Evolutionary conservation across 1,139 yeast species (phyloP), one percentile per base, ranked within the genome.

Genomic region (Geotrichum fermentans): DNA sequence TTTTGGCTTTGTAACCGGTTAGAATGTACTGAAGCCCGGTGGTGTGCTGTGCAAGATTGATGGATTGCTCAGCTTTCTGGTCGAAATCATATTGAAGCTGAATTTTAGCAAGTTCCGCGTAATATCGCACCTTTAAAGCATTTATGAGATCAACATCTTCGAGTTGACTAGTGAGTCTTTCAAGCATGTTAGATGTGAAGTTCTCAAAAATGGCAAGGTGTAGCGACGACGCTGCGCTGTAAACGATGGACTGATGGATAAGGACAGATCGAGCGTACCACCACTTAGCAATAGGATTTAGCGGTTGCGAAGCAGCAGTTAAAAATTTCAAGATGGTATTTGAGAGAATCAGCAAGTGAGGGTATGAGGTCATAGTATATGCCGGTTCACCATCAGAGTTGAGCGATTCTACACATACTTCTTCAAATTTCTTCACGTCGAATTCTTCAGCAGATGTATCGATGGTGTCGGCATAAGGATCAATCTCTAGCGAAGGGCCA

Each of bases 1-100:
- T 75, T 62, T 83, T 85, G 4, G 96, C 97, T 58, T 82, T 80
- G 44, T 92, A 87, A 56, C 98, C 98, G 1, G 97, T 83, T 43
- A 90, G 68, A 0, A 83, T 76, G 54, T 83, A 76, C 38, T 75
- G 70, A 43, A 94, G 73, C 1, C 79, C 77, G 0, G 95, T 80
- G 11, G 52, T 43, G 16, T 72, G 50, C 73, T 76, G 26, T 77
- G 94, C 65, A 71, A 74, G 11, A 66, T 68, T 59, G 78, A 74
- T 28, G 74, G 73, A 8, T 77, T 79, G 41, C 79, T 74, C 47
- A 76, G 80, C 62, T 78, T 90, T 35, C 79, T 75, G 56, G 71
- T 82, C 57, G 79, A 80, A 56, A 77, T 83, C 57, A 80, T 71
- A 42, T 77, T 79, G 58, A 70, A 73, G 65, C 80, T 79, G 49